phyloP scores from a whole-genome alignment of 116 monocot genomes.

The Dioscorea cayenensis region DNA sequence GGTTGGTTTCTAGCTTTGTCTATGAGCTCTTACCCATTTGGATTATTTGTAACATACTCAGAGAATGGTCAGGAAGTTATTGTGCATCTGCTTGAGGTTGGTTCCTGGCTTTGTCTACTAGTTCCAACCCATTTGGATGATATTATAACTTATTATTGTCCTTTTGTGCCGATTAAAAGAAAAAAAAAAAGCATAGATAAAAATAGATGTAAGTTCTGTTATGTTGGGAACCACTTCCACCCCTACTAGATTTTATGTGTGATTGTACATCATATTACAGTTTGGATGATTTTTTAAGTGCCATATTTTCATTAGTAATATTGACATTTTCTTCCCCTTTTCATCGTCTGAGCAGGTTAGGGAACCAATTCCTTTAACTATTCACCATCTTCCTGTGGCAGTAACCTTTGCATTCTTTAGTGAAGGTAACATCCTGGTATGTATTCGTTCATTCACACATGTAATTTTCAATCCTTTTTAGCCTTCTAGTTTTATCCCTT shows the following conservation, averaged over 20 bases:
- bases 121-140: background rate
- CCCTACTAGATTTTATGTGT: no score
- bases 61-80: conserved; percentile 76
- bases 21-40: background rate
- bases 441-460: background rate
- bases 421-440: conserved; percentile 81
- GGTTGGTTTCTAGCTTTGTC: conserved; percentile 24
- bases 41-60: background rate
- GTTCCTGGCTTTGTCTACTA: background rate
- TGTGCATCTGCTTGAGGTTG: conserved; percentile 84
- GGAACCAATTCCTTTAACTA: conserved; percentile 76
- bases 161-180: no score
- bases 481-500: background rate
- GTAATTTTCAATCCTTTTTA: background rate
- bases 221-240: no score
- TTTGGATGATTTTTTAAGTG: background rate
- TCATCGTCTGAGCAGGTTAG: conserved; percentile 49
- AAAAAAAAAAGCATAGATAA: no score
- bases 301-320: background rate
- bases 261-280: background rate
- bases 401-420: conserved; percentile 91
- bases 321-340: background rate
- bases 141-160: background rate
- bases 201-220: no score
- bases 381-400: conserved; percentile 92